Evolutionary conservation across 129 eudicot species (phyloP), one percentile per base, ranked within the genome.

Genomic region (Artemisia tridentata): DNA sequence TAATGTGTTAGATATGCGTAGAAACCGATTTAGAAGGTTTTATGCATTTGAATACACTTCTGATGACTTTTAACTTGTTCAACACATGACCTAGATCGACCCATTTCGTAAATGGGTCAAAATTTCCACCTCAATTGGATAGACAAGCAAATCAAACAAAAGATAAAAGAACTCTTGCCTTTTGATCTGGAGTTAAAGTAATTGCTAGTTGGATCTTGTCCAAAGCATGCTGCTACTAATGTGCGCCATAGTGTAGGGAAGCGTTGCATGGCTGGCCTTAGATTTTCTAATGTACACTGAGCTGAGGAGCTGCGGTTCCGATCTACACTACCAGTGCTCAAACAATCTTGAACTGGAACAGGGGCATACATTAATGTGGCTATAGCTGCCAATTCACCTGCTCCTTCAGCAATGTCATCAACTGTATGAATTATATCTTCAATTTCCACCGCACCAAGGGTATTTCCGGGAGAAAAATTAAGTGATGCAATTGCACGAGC

Each of bases 321-420:
- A 65, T 87, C 91, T 61, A 93, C 92, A 72, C 92, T 89, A 48
- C 98, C 98, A 70, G 87, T 87, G 80, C 95, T 85, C 50, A 93
- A 85, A 79, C 98, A 93, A 73, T 89, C 91, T 80, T 89, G 92
- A 68, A 93, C 75, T 8, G 98, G 98, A 67, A 84, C 50, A 67
- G 98, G 92, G 5, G 96, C 92, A 82, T 85, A 89, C 95, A 93
- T 87, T 63, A 93, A 77, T 66, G 96, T 89, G 66, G 96, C 98
- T 72, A 93, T 74, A 73, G 98, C 98, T 61, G 96, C 96, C 86
- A 93, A 72, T 82, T 87, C 89, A 65, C 98, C 96, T 68, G 96
- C 92, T 78, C 92, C 95, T 87, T 93, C 98, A 23, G 98, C 98
- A 63, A 93, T 93, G 70, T 93, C 98, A 78, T 93, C 98, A 65